Percentiles rank a stretch among this genome's conserved stretches.
phyloP scores from a whole-genome alignment of 768 basidiomycete genomes.

The Hygrocybe coccinea region DNA sequence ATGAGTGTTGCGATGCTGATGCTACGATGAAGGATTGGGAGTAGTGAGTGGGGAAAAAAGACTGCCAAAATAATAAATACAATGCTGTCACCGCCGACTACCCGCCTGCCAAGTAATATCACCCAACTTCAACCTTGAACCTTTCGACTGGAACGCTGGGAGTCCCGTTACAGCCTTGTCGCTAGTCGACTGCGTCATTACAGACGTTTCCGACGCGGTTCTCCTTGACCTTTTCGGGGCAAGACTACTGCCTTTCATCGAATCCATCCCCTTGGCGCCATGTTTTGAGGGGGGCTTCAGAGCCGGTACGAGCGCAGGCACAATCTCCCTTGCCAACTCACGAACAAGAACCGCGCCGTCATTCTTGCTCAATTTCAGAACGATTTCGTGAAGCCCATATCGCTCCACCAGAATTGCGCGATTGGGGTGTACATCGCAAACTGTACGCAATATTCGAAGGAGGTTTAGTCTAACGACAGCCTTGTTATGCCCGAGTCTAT shows the following conservation, averaged over 20 bases:
- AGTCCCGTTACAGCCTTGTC: constrained; percentile 14
- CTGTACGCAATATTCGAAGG: constrained; percentile 73
- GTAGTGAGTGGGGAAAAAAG: constrained; percentile 11
- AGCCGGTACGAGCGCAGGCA: constrained; percentile 70
- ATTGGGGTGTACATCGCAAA: constrained; percentile 89
- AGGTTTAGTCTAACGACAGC: constrained; percentile 90
- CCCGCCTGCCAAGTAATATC: constrained; percentile 58
- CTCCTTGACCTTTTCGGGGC: constrained; percentile 65
- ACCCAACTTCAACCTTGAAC: constrained; percentile 49
- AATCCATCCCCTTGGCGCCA: constrained; percentile 16
- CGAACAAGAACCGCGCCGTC: constrained; percentile 90
- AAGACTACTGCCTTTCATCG: constrained; percentile 27
- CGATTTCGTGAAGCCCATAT: constrained; percentile 76
- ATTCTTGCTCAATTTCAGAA: constrained; percentile 72
- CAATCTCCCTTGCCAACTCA: constrained; percentile 81
- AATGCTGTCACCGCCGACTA: constrained; percentile 11
- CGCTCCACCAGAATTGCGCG: constrained; percentile 74
- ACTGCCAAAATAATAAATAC: constrained; percentile 7
- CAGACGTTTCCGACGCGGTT: constrained; percentile 64
- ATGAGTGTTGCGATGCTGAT: constrained; percentile 23
- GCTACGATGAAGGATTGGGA: neutral
- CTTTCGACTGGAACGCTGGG: constrained; percentile 30
- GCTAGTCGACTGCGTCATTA: constrained; percentile 21
- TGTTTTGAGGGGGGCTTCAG: constrained; percentile 47
- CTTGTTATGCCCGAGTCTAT: constrained; percentile 69